Conservation (phyloP, 441 rosid genomes). For the Populus tomentosa region DNA sequence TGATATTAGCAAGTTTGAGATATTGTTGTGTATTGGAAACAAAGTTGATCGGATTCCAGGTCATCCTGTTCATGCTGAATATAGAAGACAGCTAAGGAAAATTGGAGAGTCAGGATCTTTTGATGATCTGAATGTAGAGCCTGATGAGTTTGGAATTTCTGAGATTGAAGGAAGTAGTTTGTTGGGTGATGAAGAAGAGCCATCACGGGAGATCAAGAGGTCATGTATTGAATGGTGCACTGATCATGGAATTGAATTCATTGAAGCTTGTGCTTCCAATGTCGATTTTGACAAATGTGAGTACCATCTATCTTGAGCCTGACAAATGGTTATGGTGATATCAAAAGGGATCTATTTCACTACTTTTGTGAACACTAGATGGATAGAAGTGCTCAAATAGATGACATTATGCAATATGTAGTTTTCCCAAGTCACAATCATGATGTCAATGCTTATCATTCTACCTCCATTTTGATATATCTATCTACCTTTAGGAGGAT, state of each 20-base stretch:
- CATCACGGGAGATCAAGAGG: conserved; percentile 40
- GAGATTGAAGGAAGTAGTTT: conserved; percentile 73
- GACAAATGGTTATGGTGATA: not conserved
- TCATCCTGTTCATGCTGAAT: conserved; percentile 80
- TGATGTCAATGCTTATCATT: not conserved
- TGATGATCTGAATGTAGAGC: conserved; percentile 27
- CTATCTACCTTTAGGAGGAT: not conserved
- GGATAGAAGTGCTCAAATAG: not conserved
- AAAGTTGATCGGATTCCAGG: conserved; percentile 73
- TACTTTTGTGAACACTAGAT: not conserved
- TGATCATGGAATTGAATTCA: conserved; percentile 63
- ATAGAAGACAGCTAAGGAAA: conserved; percentile 51
- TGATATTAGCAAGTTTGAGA: conserved; percentile 57
- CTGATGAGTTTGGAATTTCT: conserved; percentile 55
- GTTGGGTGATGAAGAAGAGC: conserved; percentile 52
- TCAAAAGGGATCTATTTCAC: not conserved
- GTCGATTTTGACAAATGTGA: conserved; percentile 77
- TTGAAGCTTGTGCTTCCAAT: conserved; percentile 88
- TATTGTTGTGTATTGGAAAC: conserved; percentile 77
- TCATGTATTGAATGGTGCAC: conserved; percentile 75
- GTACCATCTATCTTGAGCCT: conserved; percentile 11
- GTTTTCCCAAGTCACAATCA: not conserved
- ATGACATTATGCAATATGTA: not conserved
- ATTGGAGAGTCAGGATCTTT: conserved; percentile 23
- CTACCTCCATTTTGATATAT: not conserved